Evolutionary conservation across 2,329 filamentous ascomycete genomes (phyloP).

Genomic region (Sporothrix mexicana): DNA sequence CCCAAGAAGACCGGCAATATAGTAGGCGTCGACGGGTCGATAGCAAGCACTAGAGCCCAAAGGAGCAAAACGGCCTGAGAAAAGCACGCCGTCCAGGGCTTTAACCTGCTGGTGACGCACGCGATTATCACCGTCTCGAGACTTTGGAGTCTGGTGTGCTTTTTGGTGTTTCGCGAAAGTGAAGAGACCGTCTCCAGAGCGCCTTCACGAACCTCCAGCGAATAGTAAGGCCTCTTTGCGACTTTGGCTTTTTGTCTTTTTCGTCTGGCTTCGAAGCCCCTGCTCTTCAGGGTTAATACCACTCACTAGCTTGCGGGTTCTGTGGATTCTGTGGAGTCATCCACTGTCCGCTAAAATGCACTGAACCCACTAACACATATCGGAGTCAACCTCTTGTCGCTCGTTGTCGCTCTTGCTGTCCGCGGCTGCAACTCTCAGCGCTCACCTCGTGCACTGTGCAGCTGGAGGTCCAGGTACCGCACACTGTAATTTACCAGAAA

Average conservation of each 20-base stretch:
- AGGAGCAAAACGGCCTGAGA: slow-evolving; percentile 4
- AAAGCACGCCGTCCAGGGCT: neutral
- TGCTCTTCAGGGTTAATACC: neutral
- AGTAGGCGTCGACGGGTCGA: neutral
- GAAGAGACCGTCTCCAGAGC: neutral
- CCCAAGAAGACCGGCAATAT: too few relatives aligned
- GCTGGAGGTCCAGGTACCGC: neutral
- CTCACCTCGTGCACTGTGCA: slow-evolving; percentile 23
- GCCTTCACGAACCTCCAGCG: too few relatives aligned
- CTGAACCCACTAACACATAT: neutral
- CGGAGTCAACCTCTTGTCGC: neutral
- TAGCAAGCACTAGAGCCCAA: neutral
- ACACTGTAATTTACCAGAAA: too few relatives aligned
- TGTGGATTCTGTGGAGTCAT: too few relatives aligned
- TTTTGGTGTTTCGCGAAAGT: neutral
- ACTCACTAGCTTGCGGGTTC: slow-evolving; percentile 8
- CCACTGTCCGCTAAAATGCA: neutral
- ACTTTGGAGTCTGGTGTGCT: neutral
- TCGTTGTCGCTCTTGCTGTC: neutral
- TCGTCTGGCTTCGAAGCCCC: too few relatives aligned
- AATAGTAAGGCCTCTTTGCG: too few relatives aligned
- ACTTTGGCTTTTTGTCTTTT: too few relatives aligned
- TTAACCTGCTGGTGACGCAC: too few relatives aligned
- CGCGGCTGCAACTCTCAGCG: slow-evolving; percentile 19
- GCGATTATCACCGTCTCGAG: neutral